These are phyloP conservation scores for Ophiocordyceps camponoti-floridani DNA, from an alignment of 2,329 filamentous ascomycete genomes.

Conservation along the genomic window DNA sequence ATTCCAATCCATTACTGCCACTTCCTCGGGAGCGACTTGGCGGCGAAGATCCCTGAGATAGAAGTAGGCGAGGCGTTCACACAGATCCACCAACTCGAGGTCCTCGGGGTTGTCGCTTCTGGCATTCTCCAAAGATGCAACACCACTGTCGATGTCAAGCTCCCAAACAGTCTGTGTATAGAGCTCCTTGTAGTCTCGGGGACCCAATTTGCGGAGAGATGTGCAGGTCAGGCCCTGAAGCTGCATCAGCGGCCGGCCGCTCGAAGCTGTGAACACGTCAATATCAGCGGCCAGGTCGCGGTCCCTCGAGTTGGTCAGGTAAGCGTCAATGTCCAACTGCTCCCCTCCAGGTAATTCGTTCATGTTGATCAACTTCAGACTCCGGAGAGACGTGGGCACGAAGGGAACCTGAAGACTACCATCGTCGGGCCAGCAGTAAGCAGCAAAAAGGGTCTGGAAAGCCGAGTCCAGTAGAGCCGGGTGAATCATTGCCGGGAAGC, in stretches of 20 bases:
- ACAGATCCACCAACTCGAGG: background rate
- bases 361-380: background rate
- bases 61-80: slow-evolving; percentile 1
- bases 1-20: background rate
- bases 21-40: background rate
- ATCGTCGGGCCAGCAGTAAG: background rate
- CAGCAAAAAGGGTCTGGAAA: background rate
- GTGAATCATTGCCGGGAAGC: slow-evolving; percentile 1
- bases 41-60: background rate
- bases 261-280: background rate
- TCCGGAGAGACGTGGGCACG: background rate
- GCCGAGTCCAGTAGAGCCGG: background rate
- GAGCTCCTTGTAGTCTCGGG: background rate
- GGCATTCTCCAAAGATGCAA: background rate
- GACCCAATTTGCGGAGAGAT: background rate
- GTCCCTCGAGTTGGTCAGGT: background rate
- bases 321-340: background rate
- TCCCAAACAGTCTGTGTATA: background rate
- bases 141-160: background rate
- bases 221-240: slow-evolving; percentile 1
- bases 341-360: background rate
- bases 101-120: background rate
- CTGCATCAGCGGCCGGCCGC: background rate
- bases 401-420: background rate
- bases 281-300: slow-evolving; percentile 1